Percentiles rank a stretch among this genome's conserved stretches.
Conservation (phyloP, 768 basidiomycete genomes). For the Kwoniella sp. region DNA sequence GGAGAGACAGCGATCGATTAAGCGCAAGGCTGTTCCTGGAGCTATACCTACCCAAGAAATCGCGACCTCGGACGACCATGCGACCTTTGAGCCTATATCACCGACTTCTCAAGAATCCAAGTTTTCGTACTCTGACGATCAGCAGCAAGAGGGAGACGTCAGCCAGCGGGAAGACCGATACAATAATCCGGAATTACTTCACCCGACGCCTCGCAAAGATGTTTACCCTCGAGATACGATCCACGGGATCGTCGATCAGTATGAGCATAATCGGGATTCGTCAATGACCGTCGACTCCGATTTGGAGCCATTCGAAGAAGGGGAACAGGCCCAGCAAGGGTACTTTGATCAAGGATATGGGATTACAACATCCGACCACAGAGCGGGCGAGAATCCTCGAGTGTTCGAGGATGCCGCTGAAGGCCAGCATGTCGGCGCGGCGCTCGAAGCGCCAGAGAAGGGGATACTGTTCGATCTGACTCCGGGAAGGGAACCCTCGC, state of each 20-base stretch:
- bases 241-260: slow-evolving; percentile 23
- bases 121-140: neutral
- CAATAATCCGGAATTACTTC: slow-evolving; percentile 5
- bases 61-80: slow-evolving; percentile 2
- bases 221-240: slow-evolving; percentile 24
- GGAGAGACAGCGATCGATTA: slow-evolving; percentile 1
- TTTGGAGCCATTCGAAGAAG: neutral
- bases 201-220: slow-evolving; percentile 7
- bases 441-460: slow-evolving; percentile 38
- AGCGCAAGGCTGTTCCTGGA: slow-evolving; percentile 4
- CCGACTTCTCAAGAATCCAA: slow-evolving; percentile 1
- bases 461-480: slow-evolving; percentile 45
- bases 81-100: slow-evolving; percentile 6
- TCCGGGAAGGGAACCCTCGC: slow-evolving; percentile 52
- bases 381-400: slow-evolving; percentile 3
- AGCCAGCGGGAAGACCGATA: neutral
- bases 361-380: slow-evolving; percentile 2
- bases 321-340: neutral
- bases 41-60: neutral
- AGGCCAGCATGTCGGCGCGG: neutral
- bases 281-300: neutral
- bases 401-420: slow-evolving; percentile 3
- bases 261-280: slow-evolving; percentile 18
- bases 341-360: slow-evolving; percentile 9
- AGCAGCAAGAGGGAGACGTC: neutral